These are phyloP conservation scores for Diaporthe helianthi DNA, from an alignment of 2,329 filamentous ascomycete species.

Conservation along the genomic window DNA sequence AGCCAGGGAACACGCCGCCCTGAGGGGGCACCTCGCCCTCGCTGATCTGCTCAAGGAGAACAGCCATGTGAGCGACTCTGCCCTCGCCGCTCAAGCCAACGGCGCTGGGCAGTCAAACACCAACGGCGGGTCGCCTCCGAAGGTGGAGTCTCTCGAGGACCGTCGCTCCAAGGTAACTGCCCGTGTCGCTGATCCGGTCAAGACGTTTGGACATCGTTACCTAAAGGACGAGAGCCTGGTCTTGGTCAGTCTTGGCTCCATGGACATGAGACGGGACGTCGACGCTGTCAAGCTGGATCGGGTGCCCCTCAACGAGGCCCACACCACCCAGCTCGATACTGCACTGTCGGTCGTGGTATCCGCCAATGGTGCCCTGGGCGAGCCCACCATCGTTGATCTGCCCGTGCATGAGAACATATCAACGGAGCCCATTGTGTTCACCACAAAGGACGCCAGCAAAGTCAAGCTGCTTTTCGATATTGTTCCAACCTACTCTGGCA, in stretches of 20 bases:
- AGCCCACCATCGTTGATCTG: constrained; percentile 88
- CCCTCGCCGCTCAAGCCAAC: constrained; percentile 18
- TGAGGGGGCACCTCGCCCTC: constrained; percentile 87
- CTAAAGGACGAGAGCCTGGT: constrained; percentile 88
- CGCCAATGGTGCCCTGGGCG: constrained; percentile 82
- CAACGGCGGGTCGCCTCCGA: constrained; percentile 52
- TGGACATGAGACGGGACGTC: constrained; percentile 86
- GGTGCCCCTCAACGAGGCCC: constrained; percentile 86
- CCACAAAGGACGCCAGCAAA: constrained; percentile 75
- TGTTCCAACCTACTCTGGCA: constrained; percentile 92
- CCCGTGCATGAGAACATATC: constrained; percentile 93
- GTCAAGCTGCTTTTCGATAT: constrained; percentile 95
- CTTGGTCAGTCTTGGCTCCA: constrained; percentile 89
- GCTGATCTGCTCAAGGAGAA: constrained; percentile 67
- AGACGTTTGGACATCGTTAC: constrained; percentile 96
- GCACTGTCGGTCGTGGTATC: constrained; percentile 91
- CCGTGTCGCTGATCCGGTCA: constrained; percentile 77
- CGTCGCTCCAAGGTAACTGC: constrained; percentile 59
- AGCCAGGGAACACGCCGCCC: constrained; percentile 87
- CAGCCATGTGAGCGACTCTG: constrained; percentile 49
- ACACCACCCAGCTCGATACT: constrained; percentile 92
- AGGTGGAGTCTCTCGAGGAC: constrained; percentile 67
- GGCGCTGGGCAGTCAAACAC: constrained; percentile 27
- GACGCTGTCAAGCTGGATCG: constrained; percentile 86
- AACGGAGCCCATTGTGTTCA: constrained; percentile 93